A percentile compares a stretch with the other conserved stretches of the same genome.
phyloP scores from a whole-genome alignment of 2,329 filamentous ascomycete species.

The Pleochaeta shiraiana region DNA sequence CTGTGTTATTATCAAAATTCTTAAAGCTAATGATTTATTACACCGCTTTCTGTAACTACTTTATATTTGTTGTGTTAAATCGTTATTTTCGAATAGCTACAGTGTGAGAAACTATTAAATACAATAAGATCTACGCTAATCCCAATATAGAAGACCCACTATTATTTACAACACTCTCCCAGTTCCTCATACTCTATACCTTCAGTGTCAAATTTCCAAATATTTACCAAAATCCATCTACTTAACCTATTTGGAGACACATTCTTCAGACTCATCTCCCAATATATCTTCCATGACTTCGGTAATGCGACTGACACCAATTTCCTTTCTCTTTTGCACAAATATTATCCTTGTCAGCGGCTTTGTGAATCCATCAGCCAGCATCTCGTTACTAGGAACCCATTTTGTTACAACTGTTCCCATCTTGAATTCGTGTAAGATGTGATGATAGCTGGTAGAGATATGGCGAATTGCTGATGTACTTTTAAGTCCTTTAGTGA shows the following conservation, averaged over 20 bases:
- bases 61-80: no score
- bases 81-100: no score
- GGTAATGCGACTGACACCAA: not conserved
- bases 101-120: no score
- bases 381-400: not conserved
- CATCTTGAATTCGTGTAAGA: slow-evolving; percentile 2
- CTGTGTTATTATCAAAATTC: no score
- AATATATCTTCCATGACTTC: not conserved
- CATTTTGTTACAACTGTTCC: not conserved
- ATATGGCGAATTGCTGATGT: slow-evolving; percentile 3
- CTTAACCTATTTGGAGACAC: not conserved
- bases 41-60: no score
- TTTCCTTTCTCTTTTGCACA: not conserved
- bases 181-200: not conserved
- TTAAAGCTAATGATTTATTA: no score
- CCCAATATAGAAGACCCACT: no score
- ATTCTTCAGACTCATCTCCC: not conserved
- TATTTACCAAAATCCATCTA: not conserved
- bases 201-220: not conserved
- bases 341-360: slow-evolving; percentile 1
- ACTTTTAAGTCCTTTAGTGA: slow-evolving; percentile 1
- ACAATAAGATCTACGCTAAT: no score
- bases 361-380: slow-evolving; percentile 1
- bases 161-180: slow-evolving; percentile 1
- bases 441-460: not conserved